A percentile compares a stretch with the other conserved stretches of the same genome.
Evolutionary conservation across 306 rosid genomes (phyloP).

Genomic region (Aeschynomene evenia): DNA sequence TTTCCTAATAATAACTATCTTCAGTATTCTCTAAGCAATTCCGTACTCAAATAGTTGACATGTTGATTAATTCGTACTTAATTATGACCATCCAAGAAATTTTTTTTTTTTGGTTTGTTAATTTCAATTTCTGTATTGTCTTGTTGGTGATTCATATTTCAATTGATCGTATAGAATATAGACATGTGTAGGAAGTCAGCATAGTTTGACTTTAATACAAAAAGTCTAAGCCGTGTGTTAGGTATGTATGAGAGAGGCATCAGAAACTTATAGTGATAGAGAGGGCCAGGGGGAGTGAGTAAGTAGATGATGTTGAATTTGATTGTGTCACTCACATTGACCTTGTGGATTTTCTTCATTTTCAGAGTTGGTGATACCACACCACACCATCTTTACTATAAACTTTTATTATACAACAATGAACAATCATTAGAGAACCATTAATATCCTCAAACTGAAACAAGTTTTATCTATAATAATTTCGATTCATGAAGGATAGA

Average conservation of each 20-base stretch:
- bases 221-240: slow-evolving; percentile 59
- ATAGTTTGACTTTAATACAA: slow-evolving; percentile 41
- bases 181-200: slow-evolving; percentile 30
- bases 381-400: slow-evolving; percentile 24
- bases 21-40: too few relatives aligned
- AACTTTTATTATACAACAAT: slow-evolving; percentile 3
- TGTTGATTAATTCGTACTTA: too few relatives aligned
- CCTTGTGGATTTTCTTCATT: slow-evolving; percentile 42
- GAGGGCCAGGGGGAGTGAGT: slow-evolving; percentile 26
- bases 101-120: neutral
- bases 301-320: slow-evolving; percentile 39
- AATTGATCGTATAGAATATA: neutral
- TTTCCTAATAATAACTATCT: too few relatives aligned
- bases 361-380: slow-evolving; percentile 49
- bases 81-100: too few relatives aligned
- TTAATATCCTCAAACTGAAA: neutral
- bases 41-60: too few relatives aligned
- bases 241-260: slow-evolving; percentile 42
- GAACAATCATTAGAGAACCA: slow-evolving; percentile 35
- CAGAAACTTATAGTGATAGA: neutral
- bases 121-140: neutral
- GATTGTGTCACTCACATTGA: slow-evolving; percentile 79
- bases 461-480: neutral
- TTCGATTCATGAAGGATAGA: neutral
- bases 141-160: slow-evolving; percentile 29